phyloP scores from a whole-genome alignment of 1,284 basidiomycete species.

The Ustanciosporium gigantosporum region DNA sequence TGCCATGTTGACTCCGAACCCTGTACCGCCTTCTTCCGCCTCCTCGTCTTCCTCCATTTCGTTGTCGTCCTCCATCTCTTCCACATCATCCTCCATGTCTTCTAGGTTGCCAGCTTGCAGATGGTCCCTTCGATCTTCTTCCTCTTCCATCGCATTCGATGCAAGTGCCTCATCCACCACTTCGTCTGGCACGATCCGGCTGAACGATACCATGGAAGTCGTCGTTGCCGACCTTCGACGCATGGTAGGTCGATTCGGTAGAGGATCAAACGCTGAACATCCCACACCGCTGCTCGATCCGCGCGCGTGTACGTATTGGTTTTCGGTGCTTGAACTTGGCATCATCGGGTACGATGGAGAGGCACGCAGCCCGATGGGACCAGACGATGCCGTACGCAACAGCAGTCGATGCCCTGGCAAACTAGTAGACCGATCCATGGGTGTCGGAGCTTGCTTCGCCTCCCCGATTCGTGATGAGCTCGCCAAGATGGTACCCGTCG shows the following conservation, averaged over 20 bases:
- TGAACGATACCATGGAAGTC: slow-evolving; percentile 27
- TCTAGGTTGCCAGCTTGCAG: slow-evolving; percentile 6
- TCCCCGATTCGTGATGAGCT: background rate
- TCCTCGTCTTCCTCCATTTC: slow-evolving; percentile 18
- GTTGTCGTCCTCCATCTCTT: slow-evolving; percentile 15
- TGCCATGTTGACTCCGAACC: background rate
- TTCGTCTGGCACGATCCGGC: slow-evolving; percentile 31
- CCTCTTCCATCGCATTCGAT: slow-evolving; percentile 30
- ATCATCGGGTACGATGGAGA: slow-evolving; percentile 5
- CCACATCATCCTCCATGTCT: slow-evolving; percentile 4
- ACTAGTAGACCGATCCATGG: slow-evolving; percentile 33
- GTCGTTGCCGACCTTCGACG: slow-evolving; percentile 32
- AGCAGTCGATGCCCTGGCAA: slow-evolving; percentile 15
- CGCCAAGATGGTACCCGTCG: too few relatives aligned
- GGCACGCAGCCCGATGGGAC: slow-evolving; percentile 5
- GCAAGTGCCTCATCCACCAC: slow-evolving; percentile 41
- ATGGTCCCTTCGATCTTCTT: slow-evolving; percentile 26
- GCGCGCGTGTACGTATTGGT: too few relatives aligned
- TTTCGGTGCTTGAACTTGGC: background rate
- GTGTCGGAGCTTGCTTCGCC: slow-evolving; percentile 1
- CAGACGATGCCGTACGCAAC: slow-evolving; percentile 9
- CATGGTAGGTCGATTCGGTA: slow-evolving; percentile 23
- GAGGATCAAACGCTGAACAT: slow-evolving; percentile 21
- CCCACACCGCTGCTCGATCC: too few relatives aligned
- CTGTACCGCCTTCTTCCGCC: slow-evolving; percentile 3